These are phyloP conservation scores for Tylopilus orsonianus DNA, from an alignment of 1,284 basidiomycete genomes.

Conservation along the genomic window DNA sequence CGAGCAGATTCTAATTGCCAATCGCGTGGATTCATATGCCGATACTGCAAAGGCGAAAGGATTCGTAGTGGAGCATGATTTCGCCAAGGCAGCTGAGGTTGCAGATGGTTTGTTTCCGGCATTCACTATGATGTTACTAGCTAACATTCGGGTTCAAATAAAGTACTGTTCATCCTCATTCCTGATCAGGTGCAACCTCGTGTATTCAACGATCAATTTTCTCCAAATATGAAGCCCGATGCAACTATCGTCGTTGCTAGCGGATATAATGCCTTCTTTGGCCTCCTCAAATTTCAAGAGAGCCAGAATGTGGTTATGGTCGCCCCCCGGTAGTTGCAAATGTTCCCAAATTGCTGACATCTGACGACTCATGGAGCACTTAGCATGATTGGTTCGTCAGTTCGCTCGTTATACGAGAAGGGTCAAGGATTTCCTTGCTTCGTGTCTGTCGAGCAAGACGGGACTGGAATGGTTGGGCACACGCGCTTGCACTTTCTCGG, in stretches of 20 bases:
- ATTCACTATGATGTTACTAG: not conserved
- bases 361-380: conserved; percentile 3
- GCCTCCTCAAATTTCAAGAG: conserved; percentile 52
- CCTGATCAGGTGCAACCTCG: conserved; percentile 65
- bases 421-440: conserved; percentile 66
- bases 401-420: conserved; percentile 59
- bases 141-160: conserved; percentile 6
- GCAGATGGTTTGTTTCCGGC: conserved; percentile 46
- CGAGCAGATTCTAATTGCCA: conserved; percentile 58
- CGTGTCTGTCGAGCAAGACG: conserved; percentile 64
- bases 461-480: conserved; percentile 47
- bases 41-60: conserved; percentile 56
- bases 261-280: conserved; percentile 66
- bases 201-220: conserved; percentile 56
- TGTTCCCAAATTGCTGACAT: not conserved
- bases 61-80: conserved; percentile 58
- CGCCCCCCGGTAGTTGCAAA: conserved; percentile 44
- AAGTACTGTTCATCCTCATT: conserved; percentile 60
- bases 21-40: conserved; percentile 57
- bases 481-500: conserved; percentile 53
- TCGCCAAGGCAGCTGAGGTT: conserved; percentile 51
- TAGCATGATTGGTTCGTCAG: conserved; percentile 67
- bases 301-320: conserved; percentile 68
- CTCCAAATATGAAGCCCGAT: conserved; percentile 48
- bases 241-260: conserved; percentile 59